A percentile compares a stretch with the other conserved stretches of the same genome.
Evolutionary conservation across 495 filamentous ascomycete genomes (phyloP).

Genomic region (Tuber magnatum): DNA sequence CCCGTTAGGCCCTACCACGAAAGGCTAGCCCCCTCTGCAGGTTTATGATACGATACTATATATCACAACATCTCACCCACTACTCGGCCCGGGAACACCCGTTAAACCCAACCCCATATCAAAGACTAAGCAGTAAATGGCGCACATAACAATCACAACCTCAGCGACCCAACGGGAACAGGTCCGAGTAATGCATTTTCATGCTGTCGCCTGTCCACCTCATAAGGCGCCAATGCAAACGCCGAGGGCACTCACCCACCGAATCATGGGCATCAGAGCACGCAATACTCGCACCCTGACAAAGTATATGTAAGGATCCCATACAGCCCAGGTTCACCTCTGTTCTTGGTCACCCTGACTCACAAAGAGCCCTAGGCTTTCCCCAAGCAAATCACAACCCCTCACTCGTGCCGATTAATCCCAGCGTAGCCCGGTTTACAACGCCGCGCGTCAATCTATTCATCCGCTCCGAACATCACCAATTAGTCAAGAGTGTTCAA

Average conservation of each 20-base stretch:
- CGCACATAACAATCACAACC: background rate
- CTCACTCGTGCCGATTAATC: background rate
- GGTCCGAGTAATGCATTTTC: background rate
- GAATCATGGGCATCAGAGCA: background rate
- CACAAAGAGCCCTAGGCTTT: background rate
- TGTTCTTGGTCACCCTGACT: background rate
- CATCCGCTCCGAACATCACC: background rate
- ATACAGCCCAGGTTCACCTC: background rate
- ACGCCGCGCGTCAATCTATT: background rate
- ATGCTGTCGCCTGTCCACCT: background rate
- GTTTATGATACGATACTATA: background rate
- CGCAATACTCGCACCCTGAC: background rate
- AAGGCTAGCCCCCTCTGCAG: background rate
- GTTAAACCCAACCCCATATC: background rate
- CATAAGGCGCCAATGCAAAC: background rate
- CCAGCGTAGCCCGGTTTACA: background rate
- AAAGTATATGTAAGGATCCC: background rate
- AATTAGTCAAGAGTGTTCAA: no score
- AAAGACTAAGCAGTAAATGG: background rate
- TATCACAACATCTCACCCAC: conserved; percentile 1
- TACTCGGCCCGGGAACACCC: background rate
- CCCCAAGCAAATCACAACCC: background rate
- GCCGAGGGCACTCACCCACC: background rate
- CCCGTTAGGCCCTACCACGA: background rate
- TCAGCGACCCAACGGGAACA: background rate